phyloP scores from a whole-genome alignment of 306 rosid genomes.

The Cyamopsis tetragonoloba region DNA sequence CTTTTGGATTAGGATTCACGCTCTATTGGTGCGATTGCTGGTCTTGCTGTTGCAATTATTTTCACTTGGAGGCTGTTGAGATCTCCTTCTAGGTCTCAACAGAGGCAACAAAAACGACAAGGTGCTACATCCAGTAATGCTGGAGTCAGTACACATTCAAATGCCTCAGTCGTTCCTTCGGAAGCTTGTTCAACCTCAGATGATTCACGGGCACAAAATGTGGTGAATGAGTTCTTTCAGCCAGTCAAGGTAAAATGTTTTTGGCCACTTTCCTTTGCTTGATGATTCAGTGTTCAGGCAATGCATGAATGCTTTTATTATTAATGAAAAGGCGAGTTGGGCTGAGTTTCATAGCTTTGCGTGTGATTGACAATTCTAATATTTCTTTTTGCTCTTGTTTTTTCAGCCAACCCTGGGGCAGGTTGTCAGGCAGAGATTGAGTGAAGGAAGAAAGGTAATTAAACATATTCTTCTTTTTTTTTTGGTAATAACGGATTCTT shows the following conservation, averaged over 20 bases:
- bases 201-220: constrained; percentile 67
- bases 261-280: neutral
- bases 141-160: constrained; percentile 43
- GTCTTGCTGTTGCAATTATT: constrained; percentile 78
- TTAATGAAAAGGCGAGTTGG: neutral
- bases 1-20: constrained; percentile 72
- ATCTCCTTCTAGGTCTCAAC: constrained; percentile 55
- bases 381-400: constrained; percentile 19
- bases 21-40: constrained; percentile 84
- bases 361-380: constrained; percentile 19
- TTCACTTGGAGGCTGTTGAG: constrained; percentile 92
- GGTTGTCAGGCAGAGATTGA: constrained; percentile 85
- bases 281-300: constrained; percentile 1
- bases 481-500: too few relatives aligned
- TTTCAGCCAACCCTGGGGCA: constrained; percentile 89
- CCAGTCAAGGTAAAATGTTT: constrained; percentile 55
- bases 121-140: constrained; percentile 59
- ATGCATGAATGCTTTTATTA: neutral
- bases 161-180: constrained; percentile 33
- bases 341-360: constrained; percentile 13
- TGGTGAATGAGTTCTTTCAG: constrained; percentile 71
- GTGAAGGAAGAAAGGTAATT: constrained; percentile 95
- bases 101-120: constrained; percentile 77
- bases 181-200: constrained; percentile 45
- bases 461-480: constrained; percentile 1